Evolutionary conservation across 345 rosid genomes (phyloP).

Genomic region (Microthlaspi erraticum): DNA sequence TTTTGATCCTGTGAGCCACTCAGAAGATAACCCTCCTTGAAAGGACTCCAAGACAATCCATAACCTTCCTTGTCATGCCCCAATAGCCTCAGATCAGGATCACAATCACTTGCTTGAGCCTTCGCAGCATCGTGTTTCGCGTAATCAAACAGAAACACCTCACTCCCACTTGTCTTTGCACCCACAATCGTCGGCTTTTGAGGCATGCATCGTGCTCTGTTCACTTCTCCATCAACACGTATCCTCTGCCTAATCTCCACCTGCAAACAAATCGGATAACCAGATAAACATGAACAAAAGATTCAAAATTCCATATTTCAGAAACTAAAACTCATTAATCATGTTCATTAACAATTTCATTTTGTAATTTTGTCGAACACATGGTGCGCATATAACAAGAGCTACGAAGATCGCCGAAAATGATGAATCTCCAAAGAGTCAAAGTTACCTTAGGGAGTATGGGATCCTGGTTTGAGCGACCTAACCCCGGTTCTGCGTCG

Average conservation of each 20-base stretch:
- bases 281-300: not conserved
- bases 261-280: conserved; percentile 39
- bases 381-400: conserved; percentile 33
- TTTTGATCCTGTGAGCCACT: conserved; percentile 88
- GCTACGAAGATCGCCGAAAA: not conserved
- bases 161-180: conserved; percentile 81
- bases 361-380: conserved; percentile 47
- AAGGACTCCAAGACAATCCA: conserved; percentile 91
- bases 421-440: not conserved
- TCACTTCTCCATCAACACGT: conserved; percentile 91
- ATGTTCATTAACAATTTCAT: not conserved
- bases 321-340: not conserved
- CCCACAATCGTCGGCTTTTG: conserved; percentile 72
- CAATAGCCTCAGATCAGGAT: conserved; percentile 81
- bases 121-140: conserved; percentile 54
- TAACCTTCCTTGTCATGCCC: conserved; percentile 96
- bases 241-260: conserved; percentile 81
- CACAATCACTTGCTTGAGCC: conserved; percentile 53
- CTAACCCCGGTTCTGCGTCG: conserved; percentile 50
- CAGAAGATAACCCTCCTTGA: conserved; percentile 80
- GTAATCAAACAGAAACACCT: conserved; percentile 80
- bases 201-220: conserved; percentile 90
- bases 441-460: conserved; percentile 63
- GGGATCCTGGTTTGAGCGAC: conserved; percentile 47
- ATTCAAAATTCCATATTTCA: not conserved